phyloP scores from a whole-genome alignment of 345 rosid genomes.

The Abelmoschus esculentus region DNA sequence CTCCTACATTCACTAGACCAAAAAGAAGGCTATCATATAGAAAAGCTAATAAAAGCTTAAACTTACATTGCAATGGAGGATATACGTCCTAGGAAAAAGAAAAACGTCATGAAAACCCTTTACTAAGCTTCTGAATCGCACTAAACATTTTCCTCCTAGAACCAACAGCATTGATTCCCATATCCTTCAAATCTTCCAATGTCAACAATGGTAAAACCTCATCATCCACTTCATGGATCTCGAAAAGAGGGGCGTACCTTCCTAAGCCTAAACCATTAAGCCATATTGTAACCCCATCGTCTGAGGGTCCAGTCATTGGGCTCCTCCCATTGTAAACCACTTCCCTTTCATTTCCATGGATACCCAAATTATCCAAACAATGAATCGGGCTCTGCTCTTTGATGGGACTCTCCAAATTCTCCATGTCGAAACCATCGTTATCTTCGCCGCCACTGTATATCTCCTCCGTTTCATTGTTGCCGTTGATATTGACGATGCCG shows the following conservation, averaged over 20 bases:
- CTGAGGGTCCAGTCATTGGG: constrained; percentile 37
- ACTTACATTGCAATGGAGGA: constrained; percentile 43
- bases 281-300: constrained; percentile 62
- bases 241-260: constrained; percentile 69
- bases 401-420: constrained; percentile 58
- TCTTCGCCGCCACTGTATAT: constrained; percentile 50
- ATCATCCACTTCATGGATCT: constrained; percentile 85
- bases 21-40: constrained; percentile 7
- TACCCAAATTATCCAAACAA: constrained; percentile 49
- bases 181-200: constrained; percentile 81
- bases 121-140: constrained; percentile 69
- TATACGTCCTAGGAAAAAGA: constrained; percentile 19
- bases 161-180: constrained; percentile 86
- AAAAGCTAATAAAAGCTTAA: constrained; percentile 12
- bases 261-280: constrained; percentile 61
- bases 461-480: constrained; percentile 32
- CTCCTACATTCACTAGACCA: constrained; percentile 15
- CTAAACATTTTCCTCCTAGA: constrained; percentile 77
- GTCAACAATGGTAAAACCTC: constrained; percentile 75
- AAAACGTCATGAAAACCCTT: constrained; percentile 48
- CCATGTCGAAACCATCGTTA: constrained; percentile 45
- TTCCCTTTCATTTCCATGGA: constrained; percentile 40
- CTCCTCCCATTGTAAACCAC: constrained; percentile 26
- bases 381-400: constrained; percentile 53
- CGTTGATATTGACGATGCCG: constrained; percentile 6